Conservation (phyloP, 1,139 yeast genomes). For the Trichomonascaceae sp. region DNA sequence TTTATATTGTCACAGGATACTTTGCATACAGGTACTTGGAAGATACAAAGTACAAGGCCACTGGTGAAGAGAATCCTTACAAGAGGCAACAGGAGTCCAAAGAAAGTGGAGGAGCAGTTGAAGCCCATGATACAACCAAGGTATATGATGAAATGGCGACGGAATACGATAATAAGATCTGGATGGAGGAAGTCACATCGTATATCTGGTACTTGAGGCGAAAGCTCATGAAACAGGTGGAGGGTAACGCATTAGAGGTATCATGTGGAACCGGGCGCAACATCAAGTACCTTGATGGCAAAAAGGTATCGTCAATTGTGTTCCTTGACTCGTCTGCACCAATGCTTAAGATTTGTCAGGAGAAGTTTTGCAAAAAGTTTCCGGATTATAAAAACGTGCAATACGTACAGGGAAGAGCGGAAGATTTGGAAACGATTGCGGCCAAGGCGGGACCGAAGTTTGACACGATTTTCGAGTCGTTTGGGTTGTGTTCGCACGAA, state of each 20-base stretch:
- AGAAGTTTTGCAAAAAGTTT: slow-evolving; percentile 54
- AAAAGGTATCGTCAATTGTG: slow-evolving; percentile 55
- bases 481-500: slow-evolving; percentile 90
- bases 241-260: slow-evolving; percentile 86
- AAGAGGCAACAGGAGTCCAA: slow-evolving; percentile 8
- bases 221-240: slow-evolving; percentile 66
- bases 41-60: slow-evolving; percentile 26
- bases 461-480: slow-evolving; percentile 87
- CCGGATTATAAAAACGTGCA: slow-evolving; percentile 63
- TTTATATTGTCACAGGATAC: slow-evolving; percentile 18
- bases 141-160: slow-evolving; percentile 71
- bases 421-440: slow-evolving; percentile 55
- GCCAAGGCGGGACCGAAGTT: slow-evolving; percentile 37
- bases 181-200: slow-evolving; percentile 75
- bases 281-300: slow-evolving; percentile 55
- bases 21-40: slow-evolving; percentile 22
- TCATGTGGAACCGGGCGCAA: slow-evolving; percentile 96
- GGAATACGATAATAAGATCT: slow-evolving; percentile 70
- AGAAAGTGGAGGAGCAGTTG: slow-evolving; percentile 26
- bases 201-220: slow-evolving; percentile 73
- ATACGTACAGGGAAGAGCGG: slow-evolving; percentile 87
- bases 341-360: slow-evolving; percentile 75
- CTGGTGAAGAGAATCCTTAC: slow-evolving; percentile 25
- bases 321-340: slow-evolving; percentile 71
- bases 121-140: slow-evolving; percentile 69